These are phyloP conservation scores for Pterocarpus macrocarpus DNA, from an alignment of 306 rosid genomes.

Conservation along the genomic window DNA sequence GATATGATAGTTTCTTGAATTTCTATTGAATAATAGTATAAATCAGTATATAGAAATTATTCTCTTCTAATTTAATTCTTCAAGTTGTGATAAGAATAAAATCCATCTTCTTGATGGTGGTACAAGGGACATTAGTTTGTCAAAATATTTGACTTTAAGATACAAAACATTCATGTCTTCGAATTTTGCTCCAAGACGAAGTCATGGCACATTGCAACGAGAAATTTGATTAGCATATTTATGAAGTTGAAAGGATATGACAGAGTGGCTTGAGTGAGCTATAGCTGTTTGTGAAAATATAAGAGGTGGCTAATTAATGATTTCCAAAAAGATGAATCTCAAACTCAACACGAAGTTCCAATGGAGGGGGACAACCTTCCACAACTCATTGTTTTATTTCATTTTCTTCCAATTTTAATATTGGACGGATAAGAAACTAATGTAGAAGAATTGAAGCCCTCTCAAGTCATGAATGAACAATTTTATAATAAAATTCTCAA, in stretches of 20 bases:
- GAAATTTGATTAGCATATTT: background rate
- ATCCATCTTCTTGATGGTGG: constrained; percentile 2
- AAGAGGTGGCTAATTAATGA: constrained; percentile 30
- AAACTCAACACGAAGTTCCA: constrained; percentile 65
- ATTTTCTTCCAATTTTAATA: background rate
- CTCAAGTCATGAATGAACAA: constrained; percentile 22
- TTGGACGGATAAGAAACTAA: background rate
- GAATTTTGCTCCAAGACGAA: background rate
- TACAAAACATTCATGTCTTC: background rate
- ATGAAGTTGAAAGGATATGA: background rate
- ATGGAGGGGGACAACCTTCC: constrained; percentile 51
- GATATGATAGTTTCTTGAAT: too few species aligned
- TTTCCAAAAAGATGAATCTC: constrained; percentile 40
- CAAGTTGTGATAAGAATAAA: background rate
- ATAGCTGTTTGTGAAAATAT: constrained; percentile 2
- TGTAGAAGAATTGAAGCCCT: constrained; percentile 1
- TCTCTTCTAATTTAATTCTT: background rate
- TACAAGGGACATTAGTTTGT: background rate
- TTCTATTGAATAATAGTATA: too few species aligned
- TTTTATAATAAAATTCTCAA: constrained; percentile 24
- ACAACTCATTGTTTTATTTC: constrained; percentile 28
- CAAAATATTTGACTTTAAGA: constrained; percentile 33
- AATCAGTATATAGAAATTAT: too few species aligned
- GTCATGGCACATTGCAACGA: constrained; percentile 2
- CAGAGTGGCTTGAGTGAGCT: background rate